Percentiles rank a stretch among this genome's conserved stretches.
phyloP scores from a whole-genome alignment of 2,329 filamentous ascomycete genomes.

The Fusarium tanahbumbuense region DNA sequence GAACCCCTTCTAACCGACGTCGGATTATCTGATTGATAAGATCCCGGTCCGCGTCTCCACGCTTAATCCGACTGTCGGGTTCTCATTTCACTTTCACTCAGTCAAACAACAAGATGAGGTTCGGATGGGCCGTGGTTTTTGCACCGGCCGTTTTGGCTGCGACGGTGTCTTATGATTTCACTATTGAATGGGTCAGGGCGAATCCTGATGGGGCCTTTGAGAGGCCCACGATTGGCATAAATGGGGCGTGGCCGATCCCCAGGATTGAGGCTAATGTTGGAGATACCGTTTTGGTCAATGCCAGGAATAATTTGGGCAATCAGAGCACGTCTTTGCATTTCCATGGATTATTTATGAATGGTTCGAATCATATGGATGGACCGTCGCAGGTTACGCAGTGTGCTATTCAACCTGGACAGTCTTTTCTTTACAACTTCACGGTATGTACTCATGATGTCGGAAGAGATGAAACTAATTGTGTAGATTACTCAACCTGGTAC shows the following conservation, averaged over 20 bases:
- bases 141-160: conserved; percentile 47
- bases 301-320: conserved; percentile 70
- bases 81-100: conserved; percentile 2
- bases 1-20: conserved; percentile 8
- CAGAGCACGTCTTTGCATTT: conserved; percentile 74
- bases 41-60: conserved; percentile 14
- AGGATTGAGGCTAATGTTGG: conserved; percentile 71
- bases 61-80: not conserved
- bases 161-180: conserved; percentile 72
- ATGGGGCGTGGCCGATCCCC: conserved; percentile 80
- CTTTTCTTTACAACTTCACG: conserved; percentile 77
- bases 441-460: conserved; percentile 50
- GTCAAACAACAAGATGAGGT: conserved; percentile 27
- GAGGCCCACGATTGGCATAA: conserved; percentile 80
- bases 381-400: conserved; percentile 75
- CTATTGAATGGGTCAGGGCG: conserved; percentile 76
- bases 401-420: conserved; percentile 70
- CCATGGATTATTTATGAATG: conserved; percentile 78
- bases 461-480: not conserved
- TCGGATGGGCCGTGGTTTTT: conserved; percentile 2
- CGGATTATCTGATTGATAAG: conserved; percentile 39
- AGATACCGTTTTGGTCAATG: conserved; percentile 69
- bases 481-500: conserved; percentile 75
- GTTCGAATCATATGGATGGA: conserved; percentile 77
- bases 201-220: conserved; percentile 76